These are phyloP conservation scores for Neoarthrinium moseri DNA, from an alignment of 2,329 filamentous ascomycete genomes.

Conservation along the genomic window DNA sequence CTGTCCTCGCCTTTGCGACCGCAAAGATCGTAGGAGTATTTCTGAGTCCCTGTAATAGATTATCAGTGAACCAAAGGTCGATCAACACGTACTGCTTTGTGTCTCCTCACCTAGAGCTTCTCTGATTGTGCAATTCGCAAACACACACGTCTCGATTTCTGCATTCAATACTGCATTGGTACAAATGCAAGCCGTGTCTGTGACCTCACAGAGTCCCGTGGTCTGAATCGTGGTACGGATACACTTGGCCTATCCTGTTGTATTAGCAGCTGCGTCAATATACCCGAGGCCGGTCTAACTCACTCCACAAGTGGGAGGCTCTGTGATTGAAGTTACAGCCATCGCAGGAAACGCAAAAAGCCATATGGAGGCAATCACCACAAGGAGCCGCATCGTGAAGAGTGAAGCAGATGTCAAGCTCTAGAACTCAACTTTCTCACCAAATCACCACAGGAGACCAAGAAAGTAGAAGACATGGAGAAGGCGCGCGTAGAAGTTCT, in stretches of 20 bases:
- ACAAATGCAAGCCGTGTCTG: constrained; percentile 22
- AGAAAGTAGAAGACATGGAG: neutral
- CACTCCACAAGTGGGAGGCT: constrained; percentile 7
- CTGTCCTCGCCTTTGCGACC: constrained; percentile 24
- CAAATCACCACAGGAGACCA: neutral
- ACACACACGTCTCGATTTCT: constrained; percentile 23
- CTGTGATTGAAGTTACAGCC: neutral
- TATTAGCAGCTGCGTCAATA: neutral
- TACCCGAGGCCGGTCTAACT: neutral
- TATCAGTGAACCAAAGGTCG: too few species aligned
- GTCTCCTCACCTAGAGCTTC: constrained; percentile 20
- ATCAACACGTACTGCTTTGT: too few species aligned
- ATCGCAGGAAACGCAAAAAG: neutral
- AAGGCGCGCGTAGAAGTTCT: neutral
- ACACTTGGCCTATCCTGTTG: neutral
- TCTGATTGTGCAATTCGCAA: constrained; percentile 22
- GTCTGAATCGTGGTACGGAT: neutral
- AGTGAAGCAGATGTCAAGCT: neutral
- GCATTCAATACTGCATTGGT: constrained; percentile 18
- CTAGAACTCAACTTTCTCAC: neutral
- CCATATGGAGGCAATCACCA: neutral
- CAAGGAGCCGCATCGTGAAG: constrained; percentile 5
- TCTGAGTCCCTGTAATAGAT: constrained; percentile 28
- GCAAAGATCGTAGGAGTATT: constrained; percentile 16
- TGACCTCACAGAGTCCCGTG: constrained; percentile 2